A percentile compares a stretch with the other conserved stretches of the same genome.
These are phyloP conservation scores for Chaetothyriales sp. DNA, from an alignment of 2,329 filamentous ascomycete genomes.

Conservation along the genomic window DNA sequence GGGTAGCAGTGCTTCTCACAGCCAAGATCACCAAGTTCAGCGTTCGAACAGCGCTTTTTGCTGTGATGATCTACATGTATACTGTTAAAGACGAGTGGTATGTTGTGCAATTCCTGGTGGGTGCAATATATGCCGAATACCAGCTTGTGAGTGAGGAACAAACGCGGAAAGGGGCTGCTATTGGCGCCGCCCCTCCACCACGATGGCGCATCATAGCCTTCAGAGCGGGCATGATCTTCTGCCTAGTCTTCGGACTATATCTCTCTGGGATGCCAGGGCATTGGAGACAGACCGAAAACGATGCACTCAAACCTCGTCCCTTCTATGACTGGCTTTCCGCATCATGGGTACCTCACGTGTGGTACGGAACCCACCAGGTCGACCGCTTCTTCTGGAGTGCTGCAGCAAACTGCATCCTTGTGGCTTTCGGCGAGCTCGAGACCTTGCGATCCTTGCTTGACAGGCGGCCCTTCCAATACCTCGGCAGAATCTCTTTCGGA, in stretches of 20 bases:
- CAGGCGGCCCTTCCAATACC: slow-evolving; percentile 42
- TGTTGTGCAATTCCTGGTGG: neutral
- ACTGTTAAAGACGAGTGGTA: neutral
- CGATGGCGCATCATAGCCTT: neutral
- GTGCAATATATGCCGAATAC: neutral
- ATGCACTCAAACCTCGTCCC: neutral
- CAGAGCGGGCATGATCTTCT: neutral
- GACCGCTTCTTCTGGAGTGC: neutral
- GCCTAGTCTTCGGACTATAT: neutral
- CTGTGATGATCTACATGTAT: neutral
- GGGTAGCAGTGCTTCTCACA: neutral
- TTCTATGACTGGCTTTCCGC: neutral
- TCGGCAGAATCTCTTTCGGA: slow-evolving; percentile 47
- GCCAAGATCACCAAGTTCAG: neutral
- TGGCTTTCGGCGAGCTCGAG: neutral
- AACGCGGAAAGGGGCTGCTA: neutral
- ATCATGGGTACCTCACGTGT: neutral
- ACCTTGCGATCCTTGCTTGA: slow-evolving; percentile 34
- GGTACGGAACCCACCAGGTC: neutral
- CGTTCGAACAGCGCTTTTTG: neutral
- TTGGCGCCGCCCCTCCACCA: neutral
- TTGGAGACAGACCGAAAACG: neutral
- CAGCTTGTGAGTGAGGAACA: neutral
- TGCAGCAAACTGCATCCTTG: neutral
- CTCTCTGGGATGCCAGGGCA: neutral